Base-by-base conservation (phyloP, 768 basidiomycete genomes). In the Rhizopogon sp. region DNA sequence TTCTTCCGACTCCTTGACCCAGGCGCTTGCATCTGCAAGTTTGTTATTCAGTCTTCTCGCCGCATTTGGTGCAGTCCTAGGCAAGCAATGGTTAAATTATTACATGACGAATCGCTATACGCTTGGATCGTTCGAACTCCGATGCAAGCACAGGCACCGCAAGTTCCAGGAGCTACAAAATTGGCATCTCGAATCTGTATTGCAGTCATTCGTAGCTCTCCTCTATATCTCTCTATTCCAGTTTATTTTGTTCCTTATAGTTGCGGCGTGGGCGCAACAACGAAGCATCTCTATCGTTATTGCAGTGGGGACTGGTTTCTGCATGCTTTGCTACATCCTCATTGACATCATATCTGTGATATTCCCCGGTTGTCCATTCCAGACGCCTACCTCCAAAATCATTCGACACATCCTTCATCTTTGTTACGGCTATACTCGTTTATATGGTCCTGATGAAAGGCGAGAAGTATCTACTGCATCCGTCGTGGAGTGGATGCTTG, bases 71-170 rank as follows among this genome's bases (percentile, higher is more conserved):
- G 58, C 58, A 14, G 43, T 58, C 14, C n/a, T 60, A 5, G 58
- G 58, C 11, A 60, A 58, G 31, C 58, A 60, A 17, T 60, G 58
- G 58, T 50, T 60, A 7, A 20, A 8, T 45, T 4, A 53, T 9
- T 43, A 43, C 41, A 29, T 1, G 9, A 14, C 3, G 31, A 31
- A 31, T 1, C 16, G 13, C 6, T 25, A 13, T 20, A 33, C 22
- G 2, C 43, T 6, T 35, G 58, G 58, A 16, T 42, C 58, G 13
- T 17, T 39, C 7, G 52, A 52, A 13, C 35, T 42, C 13, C 58
- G 58, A 20, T 31, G 52, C 28, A 41, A 22, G 16, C 33, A 43
- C 8, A 31, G 31, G 31, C 31, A 31, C 31, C 31, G 9, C 31
- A 31, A 31, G 9, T 31, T 31, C 31, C 40, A 58, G 28, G 52